Conservation (phyloP, 768 basidiomycete genomes). For the Melanogaster broomeanus region DNA sequence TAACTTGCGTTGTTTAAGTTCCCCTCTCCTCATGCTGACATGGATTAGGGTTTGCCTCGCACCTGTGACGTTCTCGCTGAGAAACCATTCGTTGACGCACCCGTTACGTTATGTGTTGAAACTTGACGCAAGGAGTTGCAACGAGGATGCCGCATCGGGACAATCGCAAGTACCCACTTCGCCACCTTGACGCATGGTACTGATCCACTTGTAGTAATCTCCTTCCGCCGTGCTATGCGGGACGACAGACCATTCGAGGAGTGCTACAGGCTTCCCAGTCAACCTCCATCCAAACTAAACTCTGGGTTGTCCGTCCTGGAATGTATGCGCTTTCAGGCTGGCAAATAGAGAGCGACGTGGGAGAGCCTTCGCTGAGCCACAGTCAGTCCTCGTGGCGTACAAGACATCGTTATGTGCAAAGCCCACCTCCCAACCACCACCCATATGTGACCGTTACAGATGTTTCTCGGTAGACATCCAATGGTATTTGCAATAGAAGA, state of each 20-base stretch:
- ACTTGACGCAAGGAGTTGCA: constrained; percentile 33
- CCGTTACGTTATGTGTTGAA: constrained; percentile 58
- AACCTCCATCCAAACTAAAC: constrained; percentile 44
- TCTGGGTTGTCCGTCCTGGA: constrained; percentile 68
- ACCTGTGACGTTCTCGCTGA: constrained; percentile 56
- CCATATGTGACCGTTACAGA: constrained; percentile 38
- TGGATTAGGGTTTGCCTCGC: constrained; percentile 52
- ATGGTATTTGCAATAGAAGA: constrained; percentile 1
- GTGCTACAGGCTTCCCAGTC: constrained; percentile 51
- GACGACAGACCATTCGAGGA: constrained; percentile 68
- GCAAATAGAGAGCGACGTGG: constrained; percentile 68
- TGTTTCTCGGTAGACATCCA: constrained; percentile 7
- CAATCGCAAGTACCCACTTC: constrained; percentile 19
- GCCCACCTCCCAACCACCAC: constrained; percentile 27
- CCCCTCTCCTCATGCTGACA: constrained; percentile 5
- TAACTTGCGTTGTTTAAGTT: constrained; percentile 38
- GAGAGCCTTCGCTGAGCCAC: constrained; percentile 30
- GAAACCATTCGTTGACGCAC: constrained; percentile 72
- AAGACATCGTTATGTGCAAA: constrained; percentile 43
- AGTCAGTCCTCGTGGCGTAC: constrained; percentile 32
- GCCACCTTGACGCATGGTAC: not conserved
- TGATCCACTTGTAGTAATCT: constrained; percentile 36
- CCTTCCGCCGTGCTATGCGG: constrained; percentile 58
- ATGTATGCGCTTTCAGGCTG: constrained; percentile 67
- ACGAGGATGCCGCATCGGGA: constrained; percentile 16